Evolutionary conservation across 2,329 filamentous ascomycete species (phyloP).

Genomic region (Calonectria pteridis): DNA sequence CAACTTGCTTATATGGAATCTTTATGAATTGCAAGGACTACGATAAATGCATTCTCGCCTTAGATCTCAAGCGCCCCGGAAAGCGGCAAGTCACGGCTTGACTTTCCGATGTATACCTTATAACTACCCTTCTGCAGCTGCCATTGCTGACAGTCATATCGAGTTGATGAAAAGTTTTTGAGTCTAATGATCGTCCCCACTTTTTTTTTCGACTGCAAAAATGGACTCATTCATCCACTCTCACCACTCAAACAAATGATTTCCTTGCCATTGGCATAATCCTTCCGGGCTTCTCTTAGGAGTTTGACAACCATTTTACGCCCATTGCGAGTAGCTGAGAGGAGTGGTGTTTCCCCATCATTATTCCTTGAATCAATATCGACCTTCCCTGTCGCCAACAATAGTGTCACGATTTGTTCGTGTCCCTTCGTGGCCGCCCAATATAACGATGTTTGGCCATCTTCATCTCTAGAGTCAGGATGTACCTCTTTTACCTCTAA

Average conservation of each 20-base stretch:
- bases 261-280: neutral
- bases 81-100: conserved; percentile 5
- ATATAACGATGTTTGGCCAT: neutral
- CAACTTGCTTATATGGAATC: neutral
- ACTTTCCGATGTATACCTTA: conserved; percentile 1
- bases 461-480: neutral
- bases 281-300: neutral
- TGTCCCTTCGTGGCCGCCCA: neutral
- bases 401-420: neutral
- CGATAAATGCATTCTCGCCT: neutral
- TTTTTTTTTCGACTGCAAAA: too few relatives aligned
- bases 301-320: neutral
- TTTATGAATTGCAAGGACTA: neutral
- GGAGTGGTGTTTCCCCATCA: neutral
- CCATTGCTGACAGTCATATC: neutral
- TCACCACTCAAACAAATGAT: neutral
- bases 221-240: neutral
- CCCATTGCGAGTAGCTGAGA: too few relatives aligned
- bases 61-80: neutral
- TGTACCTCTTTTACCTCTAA: neutral
- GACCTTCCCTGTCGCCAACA: neutral
- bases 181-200: too few relatives aligned
- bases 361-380: neutral
- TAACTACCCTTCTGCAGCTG: neutral
- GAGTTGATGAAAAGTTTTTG: too few relatives aligned